Evolutionary conservation across 2,329 filamentous ascomycete genomes (phyloP), one percentile per base, ranked within the genome.

Genomic region (Diplodia corticola): DNA sequence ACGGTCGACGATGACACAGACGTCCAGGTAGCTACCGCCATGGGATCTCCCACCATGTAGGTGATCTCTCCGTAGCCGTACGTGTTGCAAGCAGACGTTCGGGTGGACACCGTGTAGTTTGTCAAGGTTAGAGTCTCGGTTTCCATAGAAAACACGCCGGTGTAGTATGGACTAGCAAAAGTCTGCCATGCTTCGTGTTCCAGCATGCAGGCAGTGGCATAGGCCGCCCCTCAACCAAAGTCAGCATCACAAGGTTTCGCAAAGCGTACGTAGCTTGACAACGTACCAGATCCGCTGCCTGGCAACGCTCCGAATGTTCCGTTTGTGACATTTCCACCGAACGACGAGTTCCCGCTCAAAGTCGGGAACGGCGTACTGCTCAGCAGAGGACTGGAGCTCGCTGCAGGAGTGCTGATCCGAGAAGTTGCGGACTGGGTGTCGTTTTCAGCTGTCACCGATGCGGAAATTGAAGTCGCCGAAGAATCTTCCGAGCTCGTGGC

Each of bases 91-190:
- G 40, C 28, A 5, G 40, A 35, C n/a, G 44, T 49, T 1, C 40
- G n/a, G 6, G 57, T 61, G 6, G 57, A 20, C 6, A 61, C 57
- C 12, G 57, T 61, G 44, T 49, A 61, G 20, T 61, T 61, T 12
- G 57, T 61, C 26, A 61, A 49, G 9, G 26, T 28, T 6, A 49
- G 9, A 13, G 57, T 61, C 12, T n/a, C 10, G 2, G 57, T 49
- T 28, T 13, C 15, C 24, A 35, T 26, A 1, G 26, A 61, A 5
- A 2, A 24, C 3, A 13, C 35, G 26, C 10, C 22, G 13, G 10
- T 30, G 4, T 17, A 30, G n/a, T 33, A 49, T 26, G 12, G 13
- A 17, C 22, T 37, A 4, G 12, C 7, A n/a, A 13, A 61, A 17
- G 40, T 49, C 6, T 15, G 15, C 24, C 28, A 49, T 13, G 26